Conservation (phyloP, 1,139 yeast species). For the Debaryomycetaceae sp. region DNA sequence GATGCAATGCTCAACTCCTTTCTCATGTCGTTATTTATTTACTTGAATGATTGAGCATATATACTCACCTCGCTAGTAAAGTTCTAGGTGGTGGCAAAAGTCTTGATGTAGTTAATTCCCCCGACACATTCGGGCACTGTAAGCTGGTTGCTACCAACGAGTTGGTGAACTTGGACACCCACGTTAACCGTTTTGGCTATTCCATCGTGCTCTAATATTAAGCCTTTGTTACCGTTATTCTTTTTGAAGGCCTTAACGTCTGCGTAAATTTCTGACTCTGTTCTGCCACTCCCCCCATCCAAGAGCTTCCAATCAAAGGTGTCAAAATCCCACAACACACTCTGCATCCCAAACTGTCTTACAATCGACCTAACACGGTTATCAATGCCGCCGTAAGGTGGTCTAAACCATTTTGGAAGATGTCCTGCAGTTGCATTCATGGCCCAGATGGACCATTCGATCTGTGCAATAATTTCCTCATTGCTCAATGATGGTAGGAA, state of each 20-base stretch:
- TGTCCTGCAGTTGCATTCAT: conserved; percentile 92
- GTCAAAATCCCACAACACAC: conserved; percentile 89
- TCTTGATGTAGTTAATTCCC: conserved; percentile 48
- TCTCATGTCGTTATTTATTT: no score
- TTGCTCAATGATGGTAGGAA: conserved; percentile 74
- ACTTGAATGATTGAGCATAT: background rate
- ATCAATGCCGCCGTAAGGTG: conserved; percentile 95
- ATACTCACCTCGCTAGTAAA: background rate
- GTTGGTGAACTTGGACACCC: conserved; percentile 54
- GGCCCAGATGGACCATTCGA: conserved; percentile 97
- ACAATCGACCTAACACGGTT: conserved; percentile 77
- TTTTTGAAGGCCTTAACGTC: conserved; percentile 55
- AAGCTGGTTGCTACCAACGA: conserved; percentile 55
- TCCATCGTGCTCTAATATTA: conserved; percentile 85
- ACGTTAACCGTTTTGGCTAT: conserved; percentile 62
- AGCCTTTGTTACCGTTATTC: conserved; percentile 43
- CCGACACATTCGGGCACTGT: conserved; percentile 85
- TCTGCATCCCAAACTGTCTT: conserved; percentile 81
- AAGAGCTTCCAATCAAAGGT: conserved; percentile 86
- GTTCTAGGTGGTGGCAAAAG: conserved; percentile 11
- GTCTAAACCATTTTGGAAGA: conserved; percentile 91
- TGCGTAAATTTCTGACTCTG: conserved; percentile 47
- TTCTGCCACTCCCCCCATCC: conserved; percentile 24
- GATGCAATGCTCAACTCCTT: no score
- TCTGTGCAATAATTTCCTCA: conserved; percentile 80